These are phyloP conservation scores for Gloeopeniophorella convolvens DNA, from an alignment of 768 basidiomycete species.

Conservation along the genomic window DNA sequence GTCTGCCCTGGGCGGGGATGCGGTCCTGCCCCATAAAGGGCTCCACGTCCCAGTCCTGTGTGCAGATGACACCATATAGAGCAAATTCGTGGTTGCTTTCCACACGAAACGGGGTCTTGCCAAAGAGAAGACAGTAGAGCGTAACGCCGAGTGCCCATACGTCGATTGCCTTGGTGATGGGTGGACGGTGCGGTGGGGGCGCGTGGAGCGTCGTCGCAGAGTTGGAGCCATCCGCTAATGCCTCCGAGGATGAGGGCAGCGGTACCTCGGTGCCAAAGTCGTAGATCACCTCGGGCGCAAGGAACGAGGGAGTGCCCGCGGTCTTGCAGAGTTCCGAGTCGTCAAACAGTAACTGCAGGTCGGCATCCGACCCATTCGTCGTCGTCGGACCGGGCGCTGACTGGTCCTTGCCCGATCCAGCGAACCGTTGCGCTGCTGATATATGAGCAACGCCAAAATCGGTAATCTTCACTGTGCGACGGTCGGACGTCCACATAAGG, in stretches of 20 bases:
- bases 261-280: conserved; percentile 36
- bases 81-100: conserved; percentile 56
- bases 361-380: conserved; percentile 23
- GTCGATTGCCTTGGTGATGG: conserved; percentile 90
- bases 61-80: conserved; percentile 75
- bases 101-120: conserved; percentile 69
- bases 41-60: conserved; percentile 63
- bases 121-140: conserved; percentile 90
- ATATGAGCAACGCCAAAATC: conserved; percentile 98
- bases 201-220: conserved; percentile 27
- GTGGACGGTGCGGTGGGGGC: conserved; percentile 32
- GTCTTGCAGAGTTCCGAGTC: conserved; percentile 85
- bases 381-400: background rate
- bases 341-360: conserved; percentile 66
- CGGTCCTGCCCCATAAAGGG: conserved; percentile 66
- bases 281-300: conserved; percentile 90
- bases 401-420: conserved; percentile 43
- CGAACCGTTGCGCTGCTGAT: conserved; percentile 79
- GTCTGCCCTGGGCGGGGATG: conserved; percentile 58
- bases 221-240: conserved; percentile 30
- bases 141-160: conserved; percentile 98
- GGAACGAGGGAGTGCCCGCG: conserved; percentile 93
- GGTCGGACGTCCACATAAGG: conserved; percentile 83
- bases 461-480: conserved; percentile 88
- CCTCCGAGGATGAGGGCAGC: conserved; percentile 25